These are phyloP conservation scores for Fusarium subtropicale DNA, from an alignment of 2,329 filamentous ascomycete genomes.

Conservation along the genomic window DNA sequence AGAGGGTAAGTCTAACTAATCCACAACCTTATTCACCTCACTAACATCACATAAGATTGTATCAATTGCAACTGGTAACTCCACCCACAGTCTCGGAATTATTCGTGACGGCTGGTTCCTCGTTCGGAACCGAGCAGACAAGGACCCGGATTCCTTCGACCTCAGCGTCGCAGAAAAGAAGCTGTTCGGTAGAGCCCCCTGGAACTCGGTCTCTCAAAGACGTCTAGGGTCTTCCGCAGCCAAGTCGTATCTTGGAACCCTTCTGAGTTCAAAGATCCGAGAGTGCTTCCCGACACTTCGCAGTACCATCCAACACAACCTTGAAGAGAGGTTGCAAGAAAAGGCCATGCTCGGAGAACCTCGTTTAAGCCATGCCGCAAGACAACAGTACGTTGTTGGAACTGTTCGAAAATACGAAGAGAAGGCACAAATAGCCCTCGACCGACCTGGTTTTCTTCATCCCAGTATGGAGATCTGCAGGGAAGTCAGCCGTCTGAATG, in stretches of 20 bases:
- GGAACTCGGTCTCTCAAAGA: conserved; percentile 41
- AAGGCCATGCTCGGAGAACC: conserved; percentile 43
- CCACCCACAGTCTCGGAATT: conserved; percentile 1
- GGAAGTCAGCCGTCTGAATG: conserved; percentile 32
- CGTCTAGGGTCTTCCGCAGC: conserved; percentile 49
- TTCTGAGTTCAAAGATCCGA: conserved; percentile 53
- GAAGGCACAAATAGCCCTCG: conserved; percentile 36
- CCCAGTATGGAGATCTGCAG: conserved; percentile 45
- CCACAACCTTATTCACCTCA: fast-evolving
- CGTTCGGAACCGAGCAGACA: conserved; percentile 51
- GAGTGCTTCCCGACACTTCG: conserved; percentile 50
- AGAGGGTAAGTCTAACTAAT: neutral
- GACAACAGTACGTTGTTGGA: conserved; percentile 43
- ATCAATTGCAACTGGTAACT: conserved; percentile 16
- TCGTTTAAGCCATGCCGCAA: conserved; percentile 40
- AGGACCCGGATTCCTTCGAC: conserved; percentile 42
- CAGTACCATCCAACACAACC: conserved; percentile 35
- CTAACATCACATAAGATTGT: conserved; percentile 32
- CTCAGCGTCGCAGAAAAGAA: conserved; percentile 44
- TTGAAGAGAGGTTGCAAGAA: conserved; percentile 30
- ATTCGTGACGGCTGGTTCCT: conserved; percentile 51
- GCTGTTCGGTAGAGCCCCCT: conserved; percentile 47
- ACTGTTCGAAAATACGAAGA: conserved; percentile 44
- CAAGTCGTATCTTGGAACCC: conserved; percentile 46
- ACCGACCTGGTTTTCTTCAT: conserved; percentile 41